Evolutionary conservation across 2,329 filamentous ascomycete species (phyloP), one percentile per base, ranked within the genome.

Genomic region (Diplodia sapinea): DNA sequence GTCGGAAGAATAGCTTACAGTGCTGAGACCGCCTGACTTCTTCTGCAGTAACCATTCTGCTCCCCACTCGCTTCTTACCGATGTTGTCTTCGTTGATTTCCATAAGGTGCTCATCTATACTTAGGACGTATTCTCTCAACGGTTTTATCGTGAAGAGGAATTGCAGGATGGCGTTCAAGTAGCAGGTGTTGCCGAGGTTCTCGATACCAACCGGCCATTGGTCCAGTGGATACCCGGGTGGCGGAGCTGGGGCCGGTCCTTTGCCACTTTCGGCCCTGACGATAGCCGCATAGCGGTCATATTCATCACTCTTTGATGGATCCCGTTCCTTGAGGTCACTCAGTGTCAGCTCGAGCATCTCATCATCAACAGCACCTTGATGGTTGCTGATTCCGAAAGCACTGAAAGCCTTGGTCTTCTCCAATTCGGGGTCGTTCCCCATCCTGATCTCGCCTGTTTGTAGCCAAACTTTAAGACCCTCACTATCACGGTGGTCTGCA

Each of bases 181-280:
- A 99, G 78, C 95, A 99, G 0, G 96, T 99, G 74, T 99, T 99
- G 68, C 95, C 94, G 68, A 98, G 96, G 73, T 98, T 99, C 70
- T 89, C 87, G 6, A 98, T 85, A 0, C 95, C 95, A 26, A 96
- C 91, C 0, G 95, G 95, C 78, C 92, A 88, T 36, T 86, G 70
- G 1, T 82, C 56, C 80, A 78, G 68, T 73, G 77, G 75, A 66
- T 77, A 74, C 52, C 70, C 62, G 4, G 66, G 50, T 17, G 66
- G 57, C 7, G 57, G 40, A 26, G 26, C 9, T 8, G 55, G 65
- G 5, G 49, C 65, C 69, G 50, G 20, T 31, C 40, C 56, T 20
- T 65, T 72, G n/a, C 43, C 56, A 11, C 49, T 56, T 36, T 63
- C 49, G 5, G 59, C 52, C 11, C 59, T 50, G 23, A 68, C 40